Percentiles rank a stretch among this genome's conserved stretches.
Evolutionary conservation across 225 moss, liverwort and hornwort species (phyloP).

Genomic region (Marchantia paleacea): DNA sequence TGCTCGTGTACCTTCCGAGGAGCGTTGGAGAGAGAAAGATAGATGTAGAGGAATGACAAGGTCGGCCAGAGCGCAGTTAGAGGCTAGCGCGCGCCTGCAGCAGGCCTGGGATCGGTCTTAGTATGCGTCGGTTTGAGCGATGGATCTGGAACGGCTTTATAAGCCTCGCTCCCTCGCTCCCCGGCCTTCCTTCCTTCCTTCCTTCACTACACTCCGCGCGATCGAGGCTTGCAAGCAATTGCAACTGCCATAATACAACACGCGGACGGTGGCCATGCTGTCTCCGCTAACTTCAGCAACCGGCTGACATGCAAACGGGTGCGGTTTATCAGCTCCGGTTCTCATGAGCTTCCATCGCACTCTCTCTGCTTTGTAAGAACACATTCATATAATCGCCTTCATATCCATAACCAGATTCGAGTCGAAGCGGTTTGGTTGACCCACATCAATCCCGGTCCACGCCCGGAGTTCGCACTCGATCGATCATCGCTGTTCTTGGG

Average conservation of each 20-base stretch:
- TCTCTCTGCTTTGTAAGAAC: too few species aligned
- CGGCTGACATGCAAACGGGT: background rate
- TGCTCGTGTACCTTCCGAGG: background rate
- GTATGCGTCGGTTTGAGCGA: background rate
- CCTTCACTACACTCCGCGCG: background rate
- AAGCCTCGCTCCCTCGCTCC: background rate
- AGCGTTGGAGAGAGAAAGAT: background rate
- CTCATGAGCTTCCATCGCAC: too few species aligned
- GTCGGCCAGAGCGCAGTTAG: background rate
- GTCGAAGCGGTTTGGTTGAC: too few species aligned
- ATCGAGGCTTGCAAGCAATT: too few species aligned
- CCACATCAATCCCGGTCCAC: too few species aligned
- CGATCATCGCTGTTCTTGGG: too few species aligned
- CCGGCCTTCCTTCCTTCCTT: background rate
- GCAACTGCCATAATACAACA: background rate
- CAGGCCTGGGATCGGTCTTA: background rate
- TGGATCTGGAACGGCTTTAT: background rate
- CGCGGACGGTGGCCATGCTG: background rate
- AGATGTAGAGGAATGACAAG: background rate
- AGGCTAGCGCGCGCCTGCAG: background rate
- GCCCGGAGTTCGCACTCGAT: too few species aligned
- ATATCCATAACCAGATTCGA: too few species aligned
- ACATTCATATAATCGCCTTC: too few species aligned
- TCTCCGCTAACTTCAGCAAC: background rate
- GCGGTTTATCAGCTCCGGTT: too few species aligned